Evolutionary conservation across 2,329 filamentous ascomycete species (phyloP), one percentile per base, ranked within the genome.

Genomic region (Exophiala sideris): DNA sequence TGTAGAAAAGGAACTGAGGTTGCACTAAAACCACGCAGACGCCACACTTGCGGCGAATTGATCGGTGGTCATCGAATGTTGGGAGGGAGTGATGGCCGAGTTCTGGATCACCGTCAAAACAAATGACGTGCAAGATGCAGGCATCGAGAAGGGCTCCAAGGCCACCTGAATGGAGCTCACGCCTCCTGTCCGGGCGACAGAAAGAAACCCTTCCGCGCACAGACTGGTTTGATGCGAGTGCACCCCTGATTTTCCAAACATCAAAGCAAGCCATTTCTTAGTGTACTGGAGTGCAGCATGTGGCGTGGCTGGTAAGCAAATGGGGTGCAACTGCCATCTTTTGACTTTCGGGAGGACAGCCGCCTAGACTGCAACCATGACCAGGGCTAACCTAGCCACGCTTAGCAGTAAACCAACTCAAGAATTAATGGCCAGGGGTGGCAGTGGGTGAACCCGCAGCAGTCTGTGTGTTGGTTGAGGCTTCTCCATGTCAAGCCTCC

Each of bases 221-320:
- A 20, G 39, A 20, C 39, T 41, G 39, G 38, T 16, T 12, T 21
- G 21, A 14, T 32, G 41, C 21, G 7, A 29, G 21, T 21, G 10
- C n/a, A n/a, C 41, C 41, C 41, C 41, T 44, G 41, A 44, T 44
- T 44, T 44, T 44, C 41, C 18, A n/a, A 11, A n/a, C 41, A 44
- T 32, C 41, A 20, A 44, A 24, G 20, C 41, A 44, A 29, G 21
- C n/a, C n/a, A 44, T 20, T 20, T 16, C 9, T 44, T 44, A 32
- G 41, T 20, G 21, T 41, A 14, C 41, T 32, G 41, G 41, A 44
- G 41, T 44, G 41, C 41, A 44, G 41, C 41, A 24, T 16, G 41
- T 29, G 41, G 41, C 41, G 41, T 9, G 11, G 41, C 8, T n/a
- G 18, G 41, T 1, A 8, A 29, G 24, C 24, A 29, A 29, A 29